Base-by-base conservation (phyloP, 805 yeast species). In the Starmerella scarabaei region DNA sequence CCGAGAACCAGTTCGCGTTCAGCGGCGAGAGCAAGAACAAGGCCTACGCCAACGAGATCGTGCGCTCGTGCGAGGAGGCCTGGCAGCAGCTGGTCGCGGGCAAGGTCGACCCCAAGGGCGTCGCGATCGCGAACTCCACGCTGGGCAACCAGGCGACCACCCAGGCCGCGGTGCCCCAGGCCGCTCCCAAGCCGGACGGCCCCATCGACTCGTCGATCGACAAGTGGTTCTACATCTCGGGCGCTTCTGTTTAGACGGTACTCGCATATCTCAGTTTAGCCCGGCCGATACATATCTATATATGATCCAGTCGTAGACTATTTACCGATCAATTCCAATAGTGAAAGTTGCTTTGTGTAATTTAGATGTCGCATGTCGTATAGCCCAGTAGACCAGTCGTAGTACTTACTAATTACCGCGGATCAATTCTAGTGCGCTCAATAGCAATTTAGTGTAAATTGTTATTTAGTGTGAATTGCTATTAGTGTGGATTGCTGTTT, bases 161-260 rank as follows among this genome's bases (percentile, higher is more conserved):
- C 30, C 41, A 47, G 20, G 42, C 43, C 19, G 65, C 64, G 39
- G 60, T 83, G 43, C 93, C 95, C 53, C 71, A 72, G 43, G 93
- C 82, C 55, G 55, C 73, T 53, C 74, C 80, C 51, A 63, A 67
- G 51, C 72, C 86, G 49, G 85, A 86, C 61, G 95, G 93, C 49
- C 93, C 95, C 65, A 83, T 91, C 63, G 98, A 88, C 71, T 75
- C 81, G 67, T 83, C 95, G 41, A 69, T 88, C 61, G 97, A 88
- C 74, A 88, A 88, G 70, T 88, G 98, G 98, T 88, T 91, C 75
- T 88, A 76, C 77, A 88, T 88, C 60, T 83, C 69, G 37, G 68
- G 69, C 36, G 61, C 62, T 41, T 47, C 45, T 18, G 52, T 50
- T 32, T 49, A 54, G 37, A n/a, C 17, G n/a, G n/a, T n/a, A n/a